Conservation (phyloP, 23 red algal species). For the Agarophyton chilense region DNA sequence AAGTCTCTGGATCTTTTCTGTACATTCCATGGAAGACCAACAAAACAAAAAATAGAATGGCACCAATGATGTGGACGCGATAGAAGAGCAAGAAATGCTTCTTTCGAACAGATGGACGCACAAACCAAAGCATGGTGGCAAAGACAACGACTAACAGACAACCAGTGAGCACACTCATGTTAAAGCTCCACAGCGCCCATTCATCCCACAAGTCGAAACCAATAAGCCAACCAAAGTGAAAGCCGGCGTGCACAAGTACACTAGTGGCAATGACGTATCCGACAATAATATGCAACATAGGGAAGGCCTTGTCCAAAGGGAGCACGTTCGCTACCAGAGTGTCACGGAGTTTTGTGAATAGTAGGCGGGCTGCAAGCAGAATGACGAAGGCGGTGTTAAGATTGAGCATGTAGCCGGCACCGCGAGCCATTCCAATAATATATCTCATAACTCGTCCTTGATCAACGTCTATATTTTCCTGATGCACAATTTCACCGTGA, state of each 20-base stretch:
- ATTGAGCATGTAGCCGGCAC: slow-evolving; percentile 72
- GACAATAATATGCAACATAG: slow-evolving; percentile 62
- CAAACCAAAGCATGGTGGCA: slow-evolving; percentile 24
- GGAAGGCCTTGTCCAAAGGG: slow-evolving; percentile 68
- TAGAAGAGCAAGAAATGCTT: slow-evolving; percentile 68
- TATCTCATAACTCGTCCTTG: background rate
- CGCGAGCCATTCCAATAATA: slow-evolving; percentile 58
- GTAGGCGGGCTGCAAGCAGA: slow-evolving; percentile 34
- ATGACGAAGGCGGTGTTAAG: slow-evolving; percentile 74
- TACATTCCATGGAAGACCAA: slow-evolving; percentile 79
- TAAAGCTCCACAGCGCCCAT: slow-evolving; percentile 53
- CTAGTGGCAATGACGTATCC: slow-evolving; percentile 45
- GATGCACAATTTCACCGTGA: slow-evolving; percentile 11
- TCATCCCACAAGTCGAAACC: slow-evolving; percentile 20
- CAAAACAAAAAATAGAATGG: slow-evolving; percentile 58
- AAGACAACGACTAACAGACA: slow-evolving; percentile 28
- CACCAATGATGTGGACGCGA: slow-evolving; percentile 66
- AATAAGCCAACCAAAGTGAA: slow-evolving; percentile 73
- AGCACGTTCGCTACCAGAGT: slow-evolving; percentile 42
- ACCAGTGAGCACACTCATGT: slow-evolving; percentile 59
- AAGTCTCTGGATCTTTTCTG: slow-evolving; percentile 58
- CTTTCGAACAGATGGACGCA: slow-evolving; percentile 39
- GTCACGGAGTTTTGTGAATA: slow-evolving; percentile 47
- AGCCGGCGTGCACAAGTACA: slow-evolving; percentile 42
- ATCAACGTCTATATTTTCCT: slow-evolving; percentile 2